These are phyloP conservation scores for Podospora tetraspora DNA, from an alignment of 495 filamentous ascomycete genomes.

Conservation along the genomic window DNA sequence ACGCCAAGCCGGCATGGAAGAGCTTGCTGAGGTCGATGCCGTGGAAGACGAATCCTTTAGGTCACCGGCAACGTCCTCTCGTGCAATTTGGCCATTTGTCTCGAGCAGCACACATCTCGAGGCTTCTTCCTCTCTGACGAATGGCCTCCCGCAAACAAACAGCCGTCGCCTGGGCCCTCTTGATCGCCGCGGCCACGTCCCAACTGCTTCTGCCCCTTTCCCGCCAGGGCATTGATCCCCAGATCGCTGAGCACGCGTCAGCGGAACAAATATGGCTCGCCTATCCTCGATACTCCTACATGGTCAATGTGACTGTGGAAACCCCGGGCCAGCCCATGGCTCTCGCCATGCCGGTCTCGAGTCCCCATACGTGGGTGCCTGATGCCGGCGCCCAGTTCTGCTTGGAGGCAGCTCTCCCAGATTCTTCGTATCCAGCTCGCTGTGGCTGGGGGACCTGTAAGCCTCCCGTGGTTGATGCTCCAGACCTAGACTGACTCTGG, in stretches of 20 bases:
- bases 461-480: not conserved
- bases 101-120: no score
- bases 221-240: not conserved
- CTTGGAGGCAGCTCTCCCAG: not conserved
- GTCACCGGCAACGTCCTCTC: no score
- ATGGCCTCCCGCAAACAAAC: no score
- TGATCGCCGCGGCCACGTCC: not conserved
- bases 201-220: not conserved
- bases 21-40: no score
- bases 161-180: not conserved
- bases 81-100: no score
- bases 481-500: not conserved
- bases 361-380: slow-evolving; percentile 71
- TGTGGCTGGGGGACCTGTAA: not conserved
- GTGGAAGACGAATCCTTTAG: no score
- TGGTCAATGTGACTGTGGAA: slow-evolving; percentile 57
- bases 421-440: not conserved
- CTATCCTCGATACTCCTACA: slow-evolving; percentile 36
- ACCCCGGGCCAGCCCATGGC: slow-evolving; percentile 55
- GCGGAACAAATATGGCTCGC: not conserved
- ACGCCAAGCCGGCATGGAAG: no score
- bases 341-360: slow-evolving; percentile 61
- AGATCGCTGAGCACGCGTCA: not conserved
- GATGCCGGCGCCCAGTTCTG: slow-evolving; percentile 35
- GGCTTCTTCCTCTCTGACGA: no score